phyloP scores from a whole-genome alignment of 192 early-diverging fungal species.

The Dissophora globulifera region DNA sequence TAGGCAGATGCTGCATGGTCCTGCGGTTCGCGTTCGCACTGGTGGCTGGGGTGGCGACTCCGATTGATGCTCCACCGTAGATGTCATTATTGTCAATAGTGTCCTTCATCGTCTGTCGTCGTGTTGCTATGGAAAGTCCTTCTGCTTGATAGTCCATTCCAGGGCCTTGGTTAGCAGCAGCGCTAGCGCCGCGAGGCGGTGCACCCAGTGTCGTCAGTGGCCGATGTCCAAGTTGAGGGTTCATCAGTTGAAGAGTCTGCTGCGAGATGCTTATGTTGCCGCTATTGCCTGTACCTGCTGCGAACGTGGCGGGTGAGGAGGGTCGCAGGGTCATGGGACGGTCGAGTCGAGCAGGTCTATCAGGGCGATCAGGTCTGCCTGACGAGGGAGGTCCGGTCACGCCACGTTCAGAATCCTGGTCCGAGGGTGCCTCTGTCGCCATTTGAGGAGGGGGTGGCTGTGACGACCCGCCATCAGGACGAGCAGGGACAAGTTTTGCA shows the following conservation, averaged over 20 bases:
- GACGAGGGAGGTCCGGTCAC: slow-evolving; percentile 24
- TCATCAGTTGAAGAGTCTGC: slow-evolving; percentile 7
- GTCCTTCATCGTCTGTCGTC: slow-evolving; percentile 27
- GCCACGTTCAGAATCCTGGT: slow-evolving; percentile 14
- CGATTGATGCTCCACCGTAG: slow-evolving; percentile 20
- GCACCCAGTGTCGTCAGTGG: slow-evolving; percentile 9
- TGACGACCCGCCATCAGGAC: slow-evolving; percentile 1
- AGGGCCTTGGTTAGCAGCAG: not conserved
- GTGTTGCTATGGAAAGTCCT: slow-evolving; percentile 11
- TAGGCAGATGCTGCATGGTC: slow-evolving; percentile 12
- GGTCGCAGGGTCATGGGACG: slow-evolving; percentile 18
- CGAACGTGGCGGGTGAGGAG: slow-evolving; percentile 34
- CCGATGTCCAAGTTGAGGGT: slow-evolving; percentile 24
- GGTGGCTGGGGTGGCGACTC: slow-evolving; percentile 1
- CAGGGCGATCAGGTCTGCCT: slow-evolving; percentile 25
- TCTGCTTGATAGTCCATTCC: slow-evolving; percentile 16
- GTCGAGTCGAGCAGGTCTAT: slow-evolving; percentile 28
- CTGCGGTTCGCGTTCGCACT: slow-evolving; percentile 6
- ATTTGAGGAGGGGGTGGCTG: slow-evolving; percentile 2
- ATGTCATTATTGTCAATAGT: not conserved
- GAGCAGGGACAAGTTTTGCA: slow-evolving; percentile 23
- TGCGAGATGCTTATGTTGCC: slow-evolving; percentile 2
- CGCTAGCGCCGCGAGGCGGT: slow-evolving; percentile 18
- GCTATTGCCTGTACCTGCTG: not conserved
- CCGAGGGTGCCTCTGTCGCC: not conserved